phyloP scores from a whole-genome alignment of 2,329 filamentous ascomycete species.

The Plenodomus tracheiphilus region DNA sequence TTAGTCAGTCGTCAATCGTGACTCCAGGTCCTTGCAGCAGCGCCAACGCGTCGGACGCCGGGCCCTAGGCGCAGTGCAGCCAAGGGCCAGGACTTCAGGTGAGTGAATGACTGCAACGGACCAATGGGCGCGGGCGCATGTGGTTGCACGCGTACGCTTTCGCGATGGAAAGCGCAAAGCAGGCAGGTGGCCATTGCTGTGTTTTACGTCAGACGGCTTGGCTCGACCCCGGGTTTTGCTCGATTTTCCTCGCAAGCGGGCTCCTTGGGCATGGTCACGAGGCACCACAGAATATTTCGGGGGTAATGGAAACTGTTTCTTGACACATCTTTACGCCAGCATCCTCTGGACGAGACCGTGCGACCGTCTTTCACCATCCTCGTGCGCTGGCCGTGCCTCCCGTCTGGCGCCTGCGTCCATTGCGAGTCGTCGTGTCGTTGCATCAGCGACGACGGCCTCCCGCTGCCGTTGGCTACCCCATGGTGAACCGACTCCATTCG shows the following conservation, averaged over 20 bases:
- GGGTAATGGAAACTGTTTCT: constrained; percentile 11
- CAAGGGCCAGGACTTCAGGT: constrained; percentile 23
- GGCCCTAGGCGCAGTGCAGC: constrained; percentile 25
- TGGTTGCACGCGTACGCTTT: constrained; percentile 23
- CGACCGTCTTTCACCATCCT: constrained; percentile 25
- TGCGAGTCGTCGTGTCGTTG: constrained; percentile 14
- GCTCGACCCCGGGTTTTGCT: constrained; percentile 5
- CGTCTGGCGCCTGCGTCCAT: constrained; percentile 17
- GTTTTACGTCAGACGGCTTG: constrained; percentile 30
- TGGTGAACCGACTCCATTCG: constrained; percentile 12
- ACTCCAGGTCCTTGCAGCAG: constrained; percentile 28
- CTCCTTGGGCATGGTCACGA: constrained; percentile 19
- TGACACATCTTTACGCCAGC: constrained; percentile 32
- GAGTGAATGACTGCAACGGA: constrained; percentile 27
- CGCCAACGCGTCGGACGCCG: constrained; percentile 31
- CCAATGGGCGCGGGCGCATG: constrained; percentile 12
- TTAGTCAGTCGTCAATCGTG: constrained; percentile 37
- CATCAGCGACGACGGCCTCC: constrained; percentile 14
- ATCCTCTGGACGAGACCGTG: constrained; percentile 24
- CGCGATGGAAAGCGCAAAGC: constrained; percentile 23
- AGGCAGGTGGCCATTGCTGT: constrained; percentile 18
- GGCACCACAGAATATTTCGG: constrained; percentile 1
- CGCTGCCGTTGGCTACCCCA: constrained; percentile 13
- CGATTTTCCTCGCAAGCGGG: constrained; percentile 4
- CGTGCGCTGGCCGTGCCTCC: constrained; percentile 24